phyloP scores from a whole-genome alignment of 345 rosid genomes.

The Draba incana region DNA sequence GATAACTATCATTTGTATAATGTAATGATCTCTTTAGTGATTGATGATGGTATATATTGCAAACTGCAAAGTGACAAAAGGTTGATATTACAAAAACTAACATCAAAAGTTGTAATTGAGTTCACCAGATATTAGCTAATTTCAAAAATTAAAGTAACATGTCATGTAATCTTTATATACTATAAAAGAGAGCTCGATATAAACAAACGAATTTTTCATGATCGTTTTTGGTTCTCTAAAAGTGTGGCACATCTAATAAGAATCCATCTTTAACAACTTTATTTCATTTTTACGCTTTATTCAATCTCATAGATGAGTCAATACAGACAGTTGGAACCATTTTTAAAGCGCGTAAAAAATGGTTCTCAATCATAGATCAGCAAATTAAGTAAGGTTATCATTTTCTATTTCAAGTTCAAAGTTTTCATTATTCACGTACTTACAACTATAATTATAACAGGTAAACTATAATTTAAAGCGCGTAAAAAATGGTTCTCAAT shows the following conservation, averaged over 20 bases:
- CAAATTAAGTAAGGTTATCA: background rate
- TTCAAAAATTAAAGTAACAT: background rate
- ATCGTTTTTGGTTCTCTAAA: constrained; percentile 35
- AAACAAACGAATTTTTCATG: constrained; percentile 10
- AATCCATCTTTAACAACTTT: constrained; percentile 30
- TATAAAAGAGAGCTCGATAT: constrained; percentile 5
- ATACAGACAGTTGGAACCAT: too few species aligned
- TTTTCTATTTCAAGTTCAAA: too few species aligned
- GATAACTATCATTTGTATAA: too few species aligned
- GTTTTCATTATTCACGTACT: constrained; percentile 15
- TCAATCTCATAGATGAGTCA: background rate
- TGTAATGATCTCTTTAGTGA: too few species aligned
- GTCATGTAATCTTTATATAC: background rate
- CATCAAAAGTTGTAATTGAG: too few species aligned
- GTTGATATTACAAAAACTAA: too few species aligned
- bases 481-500: too few species aligned
- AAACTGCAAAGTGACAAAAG: too few species aligned
- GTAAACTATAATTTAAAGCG: too few species aligned
- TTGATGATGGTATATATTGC: too few species aligned
- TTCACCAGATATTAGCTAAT: too few species aligned
- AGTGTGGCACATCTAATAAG: constrained; percentile 20
- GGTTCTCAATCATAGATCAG: background rate
- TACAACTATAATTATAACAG: background rate
- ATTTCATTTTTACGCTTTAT: constrained; percentile 37
- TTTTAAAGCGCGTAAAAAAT: too few species aligned